Evolutionary conservation across 2,329 filamentous ascomycete genomes (phyloP).

Genomic region (Ophiocordyceps sinensis): DNA sequence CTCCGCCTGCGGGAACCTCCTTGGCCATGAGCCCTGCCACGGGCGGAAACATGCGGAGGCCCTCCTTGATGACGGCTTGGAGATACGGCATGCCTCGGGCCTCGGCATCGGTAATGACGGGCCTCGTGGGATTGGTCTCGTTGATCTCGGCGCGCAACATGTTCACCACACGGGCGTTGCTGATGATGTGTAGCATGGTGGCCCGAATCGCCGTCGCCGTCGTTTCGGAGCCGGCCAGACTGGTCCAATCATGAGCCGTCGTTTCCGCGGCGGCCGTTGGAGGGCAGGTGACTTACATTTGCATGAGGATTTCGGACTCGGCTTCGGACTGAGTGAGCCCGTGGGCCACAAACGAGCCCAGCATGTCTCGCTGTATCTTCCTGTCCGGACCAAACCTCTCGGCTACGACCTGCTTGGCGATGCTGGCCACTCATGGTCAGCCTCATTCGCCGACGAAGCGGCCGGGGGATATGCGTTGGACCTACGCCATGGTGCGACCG

Average conservation of each 20-base stretch:
- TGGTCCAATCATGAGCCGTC: slow-evolving; percentile 4
- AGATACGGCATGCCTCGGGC: slow-evolving; percentile 26
- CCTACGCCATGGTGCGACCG: slow-evolving; percentile 30
- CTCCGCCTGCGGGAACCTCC: slow-evolving; percentile 14
- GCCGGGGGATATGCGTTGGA: neutral
- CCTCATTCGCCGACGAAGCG: neutral
- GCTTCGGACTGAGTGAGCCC: slow-evolving; percentile 22
- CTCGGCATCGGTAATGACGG: slow-evolving; percentile 16
- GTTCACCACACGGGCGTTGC: slow-evolving; percentile 28
- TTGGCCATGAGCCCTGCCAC: slow-evolving; percentile 22
- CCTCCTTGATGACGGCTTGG: slow-evolving; percentile 35
- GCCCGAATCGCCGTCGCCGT: slow-evolving; percentile 39
- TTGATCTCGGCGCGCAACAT: slow-evolving; percentile 23
- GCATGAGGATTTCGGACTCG: slow-evolving; percentile 28
- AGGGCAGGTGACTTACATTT: slow-evolving; percentile 13
- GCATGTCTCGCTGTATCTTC: slow-evolving; percentile 34
- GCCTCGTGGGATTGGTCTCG: slow-evolving; percentile 4
- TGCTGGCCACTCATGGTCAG: slow-evolving; percentile 6
- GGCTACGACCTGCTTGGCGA: slow-evolving; percentile 29
- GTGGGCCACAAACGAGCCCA: slow-evolving; percentile 26
- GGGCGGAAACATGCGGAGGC: slow-evolving; percentile 22
- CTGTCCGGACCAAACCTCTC: slow-evolving; percentile 28
- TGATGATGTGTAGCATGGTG: slow-evolving; percentile 36
- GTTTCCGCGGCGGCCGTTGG: neutral
- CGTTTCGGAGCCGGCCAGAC: slow-evolving; percentile 42